Evolutionary conservation across 805 yeast genomes (phyloP), one percentile per base, ranked within the genome.

Genomic region (Komagataella kurtzmanii): DNA sequence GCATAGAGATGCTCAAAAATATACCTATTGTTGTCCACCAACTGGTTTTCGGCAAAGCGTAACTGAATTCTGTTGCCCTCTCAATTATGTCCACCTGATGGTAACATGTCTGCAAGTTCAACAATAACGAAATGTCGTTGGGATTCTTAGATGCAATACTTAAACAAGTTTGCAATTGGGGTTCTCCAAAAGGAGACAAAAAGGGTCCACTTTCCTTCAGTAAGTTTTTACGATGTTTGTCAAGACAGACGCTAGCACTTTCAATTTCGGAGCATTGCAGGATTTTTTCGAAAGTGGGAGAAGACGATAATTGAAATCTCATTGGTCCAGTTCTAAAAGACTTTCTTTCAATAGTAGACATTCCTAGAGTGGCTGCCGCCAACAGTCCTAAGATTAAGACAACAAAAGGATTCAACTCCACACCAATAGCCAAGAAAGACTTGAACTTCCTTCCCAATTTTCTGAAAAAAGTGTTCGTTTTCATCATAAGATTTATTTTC

Each of bases 21-120:
- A 55, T 50, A 3, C 53, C 56, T 3, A 48, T 21, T 10, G 46
- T 49, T 8, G 52, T 44, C 45, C 45, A 30, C 56, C 55, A 54
- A 17, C 53, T 55, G 4, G 3, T 43, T 8, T n/a, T 30, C 5
- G 40, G 40, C 14, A 30, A 14, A 3, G 6, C 14, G 40, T 30
- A 30, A 30, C 24, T 19, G 17, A 53, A 40, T 8, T 43, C 36
- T 12, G 50, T 49, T 21, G 54, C 45, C 5, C 49, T 52, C 44
- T 50, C 47, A 3, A 52, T 53, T 24, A 55, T 47, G 47, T 58
- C 61, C 2, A 60, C 57, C 24, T 63, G 62, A 50, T 60, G 59
- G 46, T 57, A 59, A 51, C 69, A 65, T 18, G 55, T 54, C 48
- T 64, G 68, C 40, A 64, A 53, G 40, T 56, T 57, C 24, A 61